A percentile compares a stretch with the other conserved stretches of the same genome.
Conservation (phyloP, 169 alveolate genomes). For the Plasmodium gaboni region DNA sequence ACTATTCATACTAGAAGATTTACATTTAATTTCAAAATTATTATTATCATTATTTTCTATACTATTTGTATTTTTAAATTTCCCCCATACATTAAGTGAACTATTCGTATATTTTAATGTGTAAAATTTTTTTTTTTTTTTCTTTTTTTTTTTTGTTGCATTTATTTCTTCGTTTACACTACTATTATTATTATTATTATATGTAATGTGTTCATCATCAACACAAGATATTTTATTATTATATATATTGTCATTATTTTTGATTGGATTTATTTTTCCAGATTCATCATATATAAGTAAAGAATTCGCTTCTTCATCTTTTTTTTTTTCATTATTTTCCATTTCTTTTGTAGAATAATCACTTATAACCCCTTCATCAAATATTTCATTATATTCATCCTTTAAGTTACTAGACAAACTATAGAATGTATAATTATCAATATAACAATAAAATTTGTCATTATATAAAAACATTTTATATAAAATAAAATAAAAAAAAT, state of each 20-base stretch:
- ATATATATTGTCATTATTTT: too few species aligned
- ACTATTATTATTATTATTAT: neutral
- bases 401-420: constrained; percentile 28
- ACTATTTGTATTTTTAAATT: neutral
- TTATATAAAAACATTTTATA: constrained; percentile 64
- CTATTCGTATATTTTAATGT: neutral
- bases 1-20: constrained; percentile 7
- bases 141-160: neutral
- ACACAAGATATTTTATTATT: too few species aligned
- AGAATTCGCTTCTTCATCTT: neutral
- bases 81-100: neutral
- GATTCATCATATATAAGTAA: neutral
- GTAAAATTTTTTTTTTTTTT: neutral
- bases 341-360: constrained; percentile 21
- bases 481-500: constrained; percentile 60
- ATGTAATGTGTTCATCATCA: too few species aligned
- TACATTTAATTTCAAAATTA: neutral
- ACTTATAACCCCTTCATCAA: constrained; percentile 43
- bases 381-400: constrained; percentile 35
- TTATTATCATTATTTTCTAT: constrained; percentile 2
- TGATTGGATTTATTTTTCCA: too few species aligned
- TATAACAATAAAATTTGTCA: constrained; percentile 38
- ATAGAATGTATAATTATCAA: constrained; percentile 57
- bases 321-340: constrained; percentile 1
- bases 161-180: neutral